A percentile compares a stretch with the other conserved stretches of the same genome.
phyloP scores from a whole-genome alignment of 192 early-diverging fungal genomes.

The Entomortierella lignicola region DNA sequence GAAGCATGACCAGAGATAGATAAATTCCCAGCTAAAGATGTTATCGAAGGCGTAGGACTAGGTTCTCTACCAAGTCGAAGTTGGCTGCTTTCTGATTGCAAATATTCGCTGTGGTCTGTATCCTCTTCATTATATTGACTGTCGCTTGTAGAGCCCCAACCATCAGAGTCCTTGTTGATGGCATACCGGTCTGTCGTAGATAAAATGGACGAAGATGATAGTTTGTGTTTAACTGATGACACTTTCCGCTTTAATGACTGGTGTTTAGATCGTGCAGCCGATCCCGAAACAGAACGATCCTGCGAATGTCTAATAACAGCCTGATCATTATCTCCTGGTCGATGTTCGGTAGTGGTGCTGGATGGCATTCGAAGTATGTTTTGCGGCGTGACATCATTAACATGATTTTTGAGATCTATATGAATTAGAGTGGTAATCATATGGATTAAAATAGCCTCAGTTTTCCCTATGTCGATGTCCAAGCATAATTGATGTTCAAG shows the following conservation, averaged over 20 bases:
- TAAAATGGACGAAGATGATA: not conserved
- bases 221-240: too few species aligned
- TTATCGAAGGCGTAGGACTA: constrained; percentile 24
- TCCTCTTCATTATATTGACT: constrained; percentile 17
- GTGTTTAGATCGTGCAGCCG: not conserved
- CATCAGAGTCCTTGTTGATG: constrained; percentile 10
- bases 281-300: not conserved
- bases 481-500: not conserved
- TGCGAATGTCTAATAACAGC: not conserved
- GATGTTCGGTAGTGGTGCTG: not conserved
- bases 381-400: constrained; percentile 26
- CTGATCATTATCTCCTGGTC: not conserved
- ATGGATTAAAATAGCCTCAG: too few species aligned
- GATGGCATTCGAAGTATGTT: not conserved
- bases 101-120: constrained; percentile 12
- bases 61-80: constrained; percentile 7
- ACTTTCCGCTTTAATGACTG: constrained; percentile 15
- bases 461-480: too few species aligned
- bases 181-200: not conserved
- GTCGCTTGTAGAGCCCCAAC: constrained; percentile 4
- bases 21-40: constrained; percentile 12
- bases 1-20: constrained; percentile 14
- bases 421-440: too few species aligned
- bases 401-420: constrained; percentile 16
- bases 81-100: not conserved